Evolutionary conservation across 345 rosid genomes (phyloP).

Genomic region (Capsella bursapastoris): DNA sequence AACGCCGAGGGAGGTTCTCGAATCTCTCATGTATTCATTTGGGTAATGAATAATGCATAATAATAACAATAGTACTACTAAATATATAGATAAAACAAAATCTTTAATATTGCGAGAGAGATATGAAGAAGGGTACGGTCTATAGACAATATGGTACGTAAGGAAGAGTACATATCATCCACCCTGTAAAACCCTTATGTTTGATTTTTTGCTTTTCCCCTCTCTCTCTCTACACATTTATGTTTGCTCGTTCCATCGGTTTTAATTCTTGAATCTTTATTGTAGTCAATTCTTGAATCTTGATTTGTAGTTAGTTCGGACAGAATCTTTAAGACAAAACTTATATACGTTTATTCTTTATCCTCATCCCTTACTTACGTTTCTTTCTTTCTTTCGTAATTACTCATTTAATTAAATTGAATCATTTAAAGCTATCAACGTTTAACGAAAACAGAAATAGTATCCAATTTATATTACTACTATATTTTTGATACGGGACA

Average conservation of each 20-base stretch:
- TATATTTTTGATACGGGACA: conserved; percentile 13
- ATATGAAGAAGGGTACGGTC: conserved; percentile 23
- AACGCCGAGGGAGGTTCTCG: conserved; percentile 1
- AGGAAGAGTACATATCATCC: conserved; percentile 21
- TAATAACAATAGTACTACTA: neutral
- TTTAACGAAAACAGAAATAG: neutral
- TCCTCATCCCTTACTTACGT: neutral
- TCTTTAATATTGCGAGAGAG: conserved; percentile 25
- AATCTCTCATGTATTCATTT: neutral
- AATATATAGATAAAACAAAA: neutral
- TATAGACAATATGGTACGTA: conserved; percentile 30
- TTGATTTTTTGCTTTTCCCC: conserved; percentile 6
- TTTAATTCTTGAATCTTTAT: conserved; percentile 23
- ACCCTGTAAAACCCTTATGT: neutral
- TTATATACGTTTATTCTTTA: neutral
- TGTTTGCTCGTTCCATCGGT: conserved; percentile 26
- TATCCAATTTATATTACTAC: neutral
- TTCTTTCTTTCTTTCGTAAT: neutral
- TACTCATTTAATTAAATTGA: neutral
- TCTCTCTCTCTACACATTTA: conserved; percentile 12
- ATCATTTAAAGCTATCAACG: neutral
- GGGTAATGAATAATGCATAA: neutral
- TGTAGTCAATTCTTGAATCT: conserved; percentile 15
- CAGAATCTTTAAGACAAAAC: conserved; percentile 24
- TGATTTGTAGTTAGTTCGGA: conserved; percentile 6